A percentile compares a stretch with the other conserved stretches of the same genome.
Conservation (phyloP, 169 alveolate species). For the Theileria parva region DNA sequence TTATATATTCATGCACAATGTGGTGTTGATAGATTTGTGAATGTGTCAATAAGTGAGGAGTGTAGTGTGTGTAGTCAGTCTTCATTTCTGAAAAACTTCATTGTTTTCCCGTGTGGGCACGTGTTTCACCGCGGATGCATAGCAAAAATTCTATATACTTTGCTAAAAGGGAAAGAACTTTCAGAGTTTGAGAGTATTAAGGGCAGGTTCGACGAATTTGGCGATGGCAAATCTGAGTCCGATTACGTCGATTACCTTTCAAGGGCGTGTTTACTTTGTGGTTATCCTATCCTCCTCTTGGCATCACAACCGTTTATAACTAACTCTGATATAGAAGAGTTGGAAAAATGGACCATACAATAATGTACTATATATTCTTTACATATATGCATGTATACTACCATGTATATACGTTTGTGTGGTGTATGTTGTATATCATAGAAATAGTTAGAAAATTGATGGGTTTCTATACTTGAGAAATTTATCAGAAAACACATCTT, state of each 20-base stretch:
- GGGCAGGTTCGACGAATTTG: conserved; percentile 22
- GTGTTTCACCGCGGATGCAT: conserved; percentile 62
- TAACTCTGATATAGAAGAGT: conserved; percentile 30
- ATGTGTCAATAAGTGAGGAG: conserved; percentile 14
- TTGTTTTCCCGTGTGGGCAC: conserved; percentile 64
- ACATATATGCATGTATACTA: not conserved
- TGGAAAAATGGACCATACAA: conserved; percentile 52
- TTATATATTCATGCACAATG: not conserved
- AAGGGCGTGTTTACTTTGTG: conserved; percentile 57
- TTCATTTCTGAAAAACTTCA: conserved; percentile 15
- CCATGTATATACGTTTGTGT: too few species aligned
- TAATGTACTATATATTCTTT: conserved; percentile 5
- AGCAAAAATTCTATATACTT: conserved; percentile 22
- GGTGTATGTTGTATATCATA: not conserved
- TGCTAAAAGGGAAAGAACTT: conserved; percentile 41
- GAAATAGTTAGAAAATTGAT: conserved; percentile 21
- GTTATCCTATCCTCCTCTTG: conserved; percentile 45
- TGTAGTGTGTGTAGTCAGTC: conserved; percentile 42
- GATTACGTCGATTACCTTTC: conserved; percentile 57
- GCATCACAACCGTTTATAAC: conserved; percentile 60
- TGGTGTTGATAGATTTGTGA: conserved; percentile 21
- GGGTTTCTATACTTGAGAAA: conserved; percentile 42
- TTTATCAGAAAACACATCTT: conserved; percentile 36
- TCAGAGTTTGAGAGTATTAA: conserved; percentile 43
- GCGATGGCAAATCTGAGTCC: conserved; percentile 36